Conservation (phyloP, 225 moss, liverwort and hornwort genomes). For the Bryum argenteum region DNA sequence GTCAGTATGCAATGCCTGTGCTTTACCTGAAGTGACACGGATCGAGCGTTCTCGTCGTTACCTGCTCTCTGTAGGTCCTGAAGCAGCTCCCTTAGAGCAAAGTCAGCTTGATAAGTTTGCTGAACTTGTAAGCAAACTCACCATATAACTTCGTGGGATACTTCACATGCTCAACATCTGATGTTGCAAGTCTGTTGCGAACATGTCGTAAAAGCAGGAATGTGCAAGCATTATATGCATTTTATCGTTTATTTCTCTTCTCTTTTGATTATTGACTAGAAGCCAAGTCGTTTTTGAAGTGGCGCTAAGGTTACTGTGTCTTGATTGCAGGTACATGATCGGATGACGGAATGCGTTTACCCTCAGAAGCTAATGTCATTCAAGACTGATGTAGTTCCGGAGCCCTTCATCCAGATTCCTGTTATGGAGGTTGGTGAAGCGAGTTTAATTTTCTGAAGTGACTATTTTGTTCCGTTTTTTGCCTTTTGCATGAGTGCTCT, state of each 20-base stretch:
- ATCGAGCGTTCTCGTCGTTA: conserved; percentile 96
- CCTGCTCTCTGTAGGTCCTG: conserved; percentile 58
- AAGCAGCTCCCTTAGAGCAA: conserved; percentile 58
- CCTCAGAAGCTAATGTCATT: conserved; percentile 67
- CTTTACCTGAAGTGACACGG: conserved; percentile 83
- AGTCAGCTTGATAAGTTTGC: conserved; percentile 66
- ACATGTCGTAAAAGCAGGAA: conserved; percentile 1
- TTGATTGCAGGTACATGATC: conserved; percentile 80
- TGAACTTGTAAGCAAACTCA: conserved; percentile 58
- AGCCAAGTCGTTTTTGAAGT: neutral
- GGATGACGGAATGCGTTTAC: conserved; percentile 97
- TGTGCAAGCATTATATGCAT: conserved; percentile 9
- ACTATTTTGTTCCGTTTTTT: neutral
- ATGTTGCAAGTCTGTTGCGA: conserved; percentile 11
- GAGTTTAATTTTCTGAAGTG: conserved; percentile 10
- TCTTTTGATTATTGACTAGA: conserved; percentile 18
- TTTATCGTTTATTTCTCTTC: neutral
- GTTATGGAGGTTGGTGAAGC: conserved; percentile 75
- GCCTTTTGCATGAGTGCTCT: conserved; percentile 15
- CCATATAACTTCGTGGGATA: conserved; percentile 12
- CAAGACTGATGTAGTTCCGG: conserved; percentile 75
- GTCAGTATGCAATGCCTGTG: conserved; percentile 86
- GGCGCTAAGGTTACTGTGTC: conserved; percentile 18
- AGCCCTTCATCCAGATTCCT: conserved; percentile 80
- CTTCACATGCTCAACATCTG: conserved; percentile 3